Base-by-base conservation (phyloP, 2,329 filamentous ascomycete genomes). In the Xylaria sp. region DNA sequence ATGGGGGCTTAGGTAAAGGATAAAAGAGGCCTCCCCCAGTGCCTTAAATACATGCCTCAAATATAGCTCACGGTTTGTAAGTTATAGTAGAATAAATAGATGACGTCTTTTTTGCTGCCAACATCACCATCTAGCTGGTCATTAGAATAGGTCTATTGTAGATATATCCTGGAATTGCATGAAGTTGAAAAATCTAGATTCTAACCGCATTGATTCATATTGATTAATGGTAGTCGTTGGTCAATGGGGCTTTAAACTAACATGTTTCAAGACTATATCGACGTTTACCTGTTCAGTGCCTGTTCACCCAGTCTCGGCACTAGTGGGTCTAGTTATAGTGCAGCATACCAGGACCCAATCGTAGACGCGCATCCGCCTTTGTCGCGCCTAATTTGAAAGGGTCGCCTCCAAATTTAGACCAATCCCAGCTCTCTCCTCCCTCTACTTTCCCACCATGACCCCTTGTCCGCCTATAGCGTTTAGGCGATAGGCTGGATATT, bases 361-460 rank as follows among this genome's bases (percentile, higher is more conserved):
- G 74, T 40, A 73, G 51, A 23, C 69, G 50, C 59, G 47, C 44
- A 68, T 70, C 44, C 48, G 60, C 50, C 57, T 62, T 70, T 59
- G 63, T 73, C 75, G 76, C 76, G 75, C 74, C 69, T 77, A 76
- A 73, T 74, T 68, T 73, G 76, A 77, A 70, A 71, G 69, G 60
- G 60, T 48, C 21, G 44, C 12, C 40, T 37, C 65, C 63, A 66
- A 8, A 55, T 62, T 10, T 47, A 16, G 27, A 55, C 75, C 74
- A 76, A 77, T 72, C 44, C 60, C n/a, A 37, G 48, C 47, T 53
- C 64, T 58, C 61, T 21, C 72, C 60, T 66, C 60, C 60, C 70
- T 50, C 64, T 61, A 5, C n/a, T 13, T 29, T 32, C 35, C 37
- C 59, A 40, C 64, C 84, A 81, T 82, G 81, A 71, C 72, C 71